These are phyloP conservation scores for Deinandra increscens DNA, from an alignment of 129 eudicot species.

Conservation along the genomic window DNA sequence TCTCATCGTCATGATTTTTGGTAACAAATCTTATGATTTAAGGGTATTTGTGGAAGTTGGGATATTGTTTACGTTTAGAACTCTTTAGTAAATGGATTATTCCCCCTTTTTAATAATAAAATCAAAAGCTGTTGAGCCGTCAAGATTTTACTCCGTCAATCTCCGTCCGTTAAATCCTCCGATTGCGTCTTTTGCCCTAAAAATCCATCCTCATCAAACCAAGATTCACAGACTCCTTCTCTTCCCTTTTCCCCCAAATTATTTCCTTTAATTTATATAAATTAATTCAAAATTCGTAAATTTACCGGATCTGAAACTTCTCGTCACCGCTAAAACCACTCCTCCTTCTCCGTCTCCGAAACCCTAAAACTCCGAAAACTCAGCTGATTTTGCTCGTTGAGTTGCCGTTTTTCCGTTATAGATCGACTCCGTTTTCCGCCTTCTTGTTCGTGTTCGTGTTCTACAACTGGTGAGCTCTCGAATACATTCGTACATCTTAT, in stretches of 20 bases:
- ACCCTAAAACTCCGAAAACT: slow-evolving; percentile 30
- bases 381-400: slow-evolving; percentile 28
- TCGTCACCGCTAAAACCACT: not conserved
- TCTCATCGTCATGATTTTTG: too few relatives aligned
- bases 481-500: slow-evolving; percentile 2
- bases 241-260: not conserved
- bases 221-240: slow-evolving; percentile 1
- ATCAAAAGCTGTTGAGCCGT: slow-evolving; percentile 10
- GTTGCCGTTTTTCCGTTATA: slow-evolving; percentile 1
- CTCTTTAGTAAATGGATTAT: slow-evolving; percentile 1
- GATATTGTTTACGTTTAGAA: not conserved
- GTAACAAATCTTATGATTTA: too few relatives aligned
- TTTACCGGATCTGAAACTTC: slow-evolving; percentile 15
- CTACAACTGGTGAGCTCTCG: slow-evolving; percentile 32
- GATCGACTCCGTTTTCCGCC: not conserved
- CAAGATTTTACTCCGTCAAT: slow-evolving; percentile 20
- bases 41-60: not conserved
- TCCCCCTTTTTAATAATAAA: not conserved
- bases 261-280: not conserved
- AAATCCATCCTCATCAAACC: not conserved
- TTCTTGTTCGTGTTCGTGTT: slow-evolving; percentile 1
- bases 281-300: not conserved
- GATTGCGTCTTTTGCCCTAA: slow-evolving; percentile 15
- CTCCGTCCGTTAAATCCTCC: slow-evolving; percentile 11
- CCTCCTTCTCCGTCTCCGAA: slow-evolving; percentile 16